Conservation (phyloP, 2,329 filamentous ascomycete species). For the Thielaviopsis ethacetica region DNA sequence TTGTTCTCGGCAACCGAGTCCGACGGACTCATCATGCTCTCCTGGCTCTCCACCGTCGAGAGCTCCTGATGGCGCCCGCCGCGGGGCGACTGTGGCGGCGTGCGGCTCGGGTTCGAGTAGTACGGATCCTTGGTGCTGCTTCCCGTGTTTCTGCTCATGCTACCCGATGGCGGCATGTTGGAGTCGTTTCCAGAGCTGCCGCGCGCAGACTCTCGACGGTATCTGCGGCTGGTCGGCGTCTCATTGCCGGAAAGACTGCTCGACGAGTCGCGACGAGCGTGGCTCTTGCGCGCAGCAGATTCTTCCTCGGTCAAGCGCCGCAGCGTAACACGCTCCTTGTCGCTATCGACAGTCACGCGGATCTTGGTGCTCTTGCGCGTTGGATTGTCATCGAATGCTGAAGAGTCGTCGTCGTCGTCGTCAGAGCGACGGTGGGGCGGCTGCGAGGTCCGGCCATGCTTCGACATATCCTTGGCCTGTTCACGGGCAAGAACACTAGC, state of each 20-base stretch:
- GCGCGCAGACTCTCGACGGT: constrained; percentile 31
- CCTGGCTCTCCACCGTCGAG: constrained; percentile 30
- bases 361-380: constrained; percentile 36
- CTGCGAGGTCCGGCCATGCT: constrained; percentile 8
- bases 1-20: constrained; percentile 32
- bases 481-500: constrained; percentile 31
- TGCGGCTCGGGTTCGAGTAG: constrained; percentile 19
- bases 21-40: constrained; percentile 32
- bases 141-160: constrained; percentile 18
- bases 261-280: constrained; percentile 31
- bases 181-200: constrained; percentile 4
- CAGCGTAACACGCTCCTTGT: constrained; percentile 45
- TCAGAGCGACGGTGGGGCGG: constrained; percentile 9
- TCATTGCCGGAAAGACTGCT: constrained; percentile 43
- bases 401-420: constrained; percentile 14
- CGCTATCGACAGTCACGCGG: constrained; percentile 34
- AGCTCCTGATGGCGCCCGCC: constrained; percentile 22
- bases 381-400: constrained; percentile 24
- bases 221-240: constrained; percentile 31
- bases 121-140: constrained; percentile 42
- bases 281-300: constrained; percentile 22
- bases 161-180: not conserved
- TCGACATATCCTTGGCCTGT: constrained; percentile 19
- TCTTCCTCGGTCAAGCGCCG: constrained; percentile 46
- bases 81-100: constrained; percentile 19